Evolutionary conservation across 1,284 basidiomycete species (phyloP), one percentile per base, ranked within the genome.

Genomic region (Cutaneotrichosporon sp.): DNA sequence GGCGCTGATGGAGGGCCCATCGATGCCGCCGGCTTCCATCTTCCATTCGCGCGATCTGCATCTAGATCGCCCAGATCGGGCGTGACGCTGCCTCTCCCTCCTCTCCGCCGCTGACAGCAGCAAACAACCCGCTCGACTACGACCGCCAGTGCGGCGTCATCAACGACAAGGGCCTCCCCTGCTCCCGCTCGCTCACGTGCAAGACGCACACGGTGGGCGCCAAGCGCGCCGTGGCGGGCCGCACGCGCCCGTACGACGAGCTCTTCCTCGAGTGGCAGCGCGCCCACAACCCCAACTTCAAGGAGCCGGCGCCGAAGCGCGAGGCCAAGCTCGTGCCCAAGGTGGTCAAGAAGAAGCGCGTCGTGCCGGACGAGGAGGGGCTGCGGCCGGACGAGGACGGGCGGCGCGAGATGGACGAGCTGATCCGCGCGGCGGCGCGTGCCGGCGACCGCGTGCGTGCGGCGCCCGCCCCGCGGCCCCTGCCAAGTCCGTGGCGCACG

Each of bases 121-220:
- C 72, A 11, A 65, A 68, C 66, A 79, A 90, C 2, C 92, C 92
- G 2, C 87, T 95, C 56, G 89, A 98, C 77, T 87, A 90, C 67
- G 92, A 97, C 81, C 88, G 87, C 65, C 94, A 98, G 72, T 99
- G 95, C 71, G 95, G 97, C 59, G 95, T 99, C 50, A 95, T 97
- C 78, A 98, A 95, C 81, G 95, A 97, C 81, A 97, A 97, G 77
- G 86, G 86, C 50, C 82, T 93, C 11, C 93, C 92, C 0, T 99
- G 95, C 77, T 92, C 93, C n/a, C 91, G 95, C 45, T 94, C 92
- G 14, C 85, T 99, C 38, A 98, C 95, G 0, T 99, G 95, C 84
- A 99, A 99, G 80, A 94, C 95, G 4, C 95, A 99, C 76, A 90
- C 92, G 1, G 97, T 99, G 90, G 93, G 93, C 33, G 91, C 93